A percentile compares a stretch with the other conserved stretches of the same genome.
Evolutionary conservation across 108 stramenopile genomes (phyloP).

Genomic region (Skeletonema menzelii): DNA sequence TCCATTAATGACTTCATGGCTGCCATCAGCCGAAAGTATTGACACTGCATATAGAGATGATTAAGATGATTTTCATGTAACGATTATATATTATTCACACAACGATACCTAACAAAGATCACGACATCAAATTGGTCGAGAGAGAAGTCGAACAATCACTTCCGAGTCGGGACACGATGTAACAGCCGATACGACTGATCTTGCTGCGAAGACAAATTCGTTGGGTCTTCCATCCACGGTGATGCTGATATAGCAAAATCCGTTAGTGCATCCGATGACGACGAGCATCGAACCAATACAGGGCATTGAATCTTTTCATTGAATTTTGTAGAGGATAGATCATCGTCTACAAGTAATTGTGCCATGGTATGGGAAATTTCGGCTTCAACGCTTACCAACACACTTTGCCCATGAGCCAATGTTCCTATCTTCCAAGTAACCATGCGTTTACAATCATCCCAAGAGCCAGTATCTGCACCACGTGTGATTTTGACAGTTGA

Average conservation of each 20-base stretch:
- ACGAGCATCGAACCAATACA: conserved; percentile 65
- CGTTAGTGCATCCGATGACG: conserved; percentile 67
- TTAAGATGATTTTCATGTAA: background rate
- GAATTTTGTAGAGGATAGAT: background rate
- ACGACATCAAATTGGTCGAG: too few species aligned
- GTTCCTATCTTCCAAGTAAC: conserved; percentile 61
- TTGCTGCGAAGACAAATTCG: background rate
- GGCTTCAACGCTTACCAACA: conserved; percentile 63
- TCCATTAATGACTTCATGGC: conserved; percentile 34
- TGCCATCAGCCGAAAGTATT: conserved; percentile 9
- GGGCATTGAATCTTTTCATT: conserved; percentile 53
- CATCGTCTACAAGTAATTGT: background rate
- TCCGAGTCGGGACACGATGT: background rate
- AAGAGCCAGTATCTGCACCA: conserved; percentile 55
- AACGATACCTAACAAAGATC: too few species aligned
- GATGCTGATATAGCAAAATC: conserved; percentile 11
- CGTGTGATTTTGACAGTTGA: conserved; percentile 50
- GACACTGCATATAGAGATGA: background rate
- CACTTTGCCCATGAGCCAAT: conserved; percentile 67
- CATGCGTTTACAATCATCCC: conserved; percentile 56
- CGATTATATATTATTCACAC: too few species aligned
- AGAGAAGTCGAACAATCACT: background rate
- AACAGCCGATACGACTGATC: background rate
- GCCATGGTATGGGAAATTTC: conserved; percentile 31
- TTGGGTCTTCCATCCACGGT: background rate